Conservation (phyloP, 148 eudicot genomes). For the Limonium bicolor region DNA sequence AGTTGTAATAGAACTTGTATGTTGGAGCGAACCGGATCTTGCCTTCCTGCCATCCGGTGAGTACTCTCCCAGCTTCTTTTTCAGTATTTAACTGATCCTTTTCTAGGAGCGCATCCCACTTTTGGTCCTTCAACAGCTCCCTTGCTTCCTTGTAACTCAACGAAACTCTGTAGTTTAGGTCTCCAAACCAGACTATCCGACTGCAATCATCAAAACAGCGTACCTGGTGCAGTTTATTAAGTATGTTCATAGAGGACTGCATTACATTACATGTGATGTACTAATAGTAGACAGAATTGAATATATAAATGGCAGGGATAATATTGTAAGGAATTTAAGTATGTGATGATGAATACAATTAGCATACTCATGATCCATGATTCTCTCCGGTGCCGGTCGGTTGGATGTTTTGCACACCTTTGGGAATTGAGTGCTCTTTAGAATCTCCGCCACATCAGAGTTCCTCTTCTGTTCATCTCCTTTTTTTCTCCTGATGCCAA, state of each 20-base stretch:
- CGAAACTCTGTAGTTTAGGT: constrained; percentile 70
- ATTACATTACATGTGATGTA: neutral
- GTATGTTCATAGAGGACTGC: neutral
- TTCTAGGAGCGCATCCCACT: constrained; percentile 58
- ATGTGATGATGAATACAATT: constrained; percentile 16
- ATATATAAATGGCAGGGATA: neutral
- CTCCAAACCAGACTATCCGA: constrained; percentile 79
- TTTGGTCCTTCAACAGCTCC: constrained; percentile 37
- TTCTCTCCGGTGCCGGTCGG: constrained; percentile 43
- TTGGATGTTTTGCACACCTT: constrained; percentile 43
- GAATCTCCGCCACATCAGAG: constrained; percentile 67
- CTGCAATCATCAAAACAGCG: constrained; percentile 24
- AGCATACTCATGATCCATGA: constrained; percentile 89
- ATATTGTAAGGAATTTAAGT: neutral
- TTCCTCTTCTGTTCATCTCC: constrained; percentile 78
- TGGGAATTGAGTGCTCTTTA: constrained; percentile 56
- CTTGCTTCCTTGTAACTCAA: constrained; percentile 72
- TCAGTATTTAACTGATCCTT: constrained; percentile 70
- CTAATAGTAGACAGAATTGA: neutral
- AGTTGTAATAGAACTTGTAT: constrained; percentile 69
- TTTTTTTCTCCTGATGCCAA: constrained; percentile 88
- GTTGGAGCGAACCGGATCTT: constrained; percentile 60
- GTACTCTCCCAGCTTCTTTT: constrained; percentile 52
- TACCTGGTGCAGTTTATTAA: too few relatives aligned
- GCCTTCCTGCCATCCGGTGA: constrained; percentile 65